A percentile compares a stretch with the other conserved stretches of the same genome.
Conservation (phyloP, 2,329 filamentous ascomycete species). For the Arthroderma uncinatum region DNA sequence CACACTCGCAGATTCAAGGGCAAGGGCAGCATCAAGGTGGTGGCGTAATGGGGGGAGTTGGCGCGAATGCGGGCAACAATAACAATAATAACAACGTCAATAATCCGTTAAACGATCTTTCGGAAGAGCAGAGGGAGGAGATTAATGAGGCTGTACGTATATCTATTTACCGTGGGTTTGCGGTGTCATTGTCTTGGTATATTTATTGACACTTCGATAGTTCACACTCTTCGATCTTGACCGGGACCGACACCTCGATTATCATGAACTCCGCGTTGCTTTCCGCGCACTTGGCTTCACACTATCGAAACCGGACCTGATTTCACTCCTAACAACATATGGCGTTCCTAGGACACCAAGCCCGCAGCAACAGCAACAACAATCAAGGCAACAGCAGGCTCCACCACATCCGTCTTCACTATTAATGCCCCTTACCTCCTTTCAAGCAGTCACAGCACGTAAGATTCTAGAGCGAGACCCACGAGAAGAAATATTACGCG, state of each 20-base stretch:
- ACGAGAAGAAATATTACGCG: constrained; percentile 77
- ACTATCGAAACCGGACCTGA: constrained; percentile 73
- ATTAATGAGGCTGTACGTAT: constrained; percentile 77
- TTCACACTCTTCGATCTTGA: constrained; percentile 95
- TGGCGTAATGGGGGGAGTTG: constrained; percentile 31
- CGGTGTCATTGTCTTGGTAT: background rate
- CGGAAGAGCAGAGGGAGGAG: constrained; percentile 83
- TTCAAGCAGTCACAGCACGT: constrained; percentile 65
- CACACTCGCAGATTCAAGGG: constrained; percentile 18
- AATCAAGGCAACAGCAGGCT: constrained; percentile 27
- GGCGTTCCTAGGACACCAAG: constrained; percentile 50
- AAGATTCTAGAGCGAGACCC: constrained; percentile 76
- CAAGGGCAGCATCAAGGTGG: constrained; percentile 8
- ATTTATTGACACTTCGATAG: constrained; percentile 35
- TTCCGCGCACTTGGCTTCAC: constrained; percentile 93
- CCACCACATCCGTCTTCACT: constrained; percentile 54
- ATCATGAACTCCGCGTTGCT: constrained; percentile 95
- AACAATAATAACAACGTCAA: constrained; percentile 22
- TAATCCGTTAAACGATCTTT: constrained; percentile 48
- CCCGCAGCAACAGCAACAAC: constrained; percentile 38
- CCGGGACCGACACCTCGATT: constrained; percentile 87
- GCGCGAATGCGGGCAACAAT: constrained; percentile 34
- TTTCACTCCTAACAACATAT: constrained; percentile 67
- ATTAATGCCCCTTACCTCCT: constrained; percentile 59
- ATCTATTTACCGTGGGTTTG: background rate